Evolutionary conservation across 2,329 filamentous ascomycete species (phyloP), one percentile per base, ranked within the genome.

Genomic region (Pseudogymnoascus sp.): DNA sequence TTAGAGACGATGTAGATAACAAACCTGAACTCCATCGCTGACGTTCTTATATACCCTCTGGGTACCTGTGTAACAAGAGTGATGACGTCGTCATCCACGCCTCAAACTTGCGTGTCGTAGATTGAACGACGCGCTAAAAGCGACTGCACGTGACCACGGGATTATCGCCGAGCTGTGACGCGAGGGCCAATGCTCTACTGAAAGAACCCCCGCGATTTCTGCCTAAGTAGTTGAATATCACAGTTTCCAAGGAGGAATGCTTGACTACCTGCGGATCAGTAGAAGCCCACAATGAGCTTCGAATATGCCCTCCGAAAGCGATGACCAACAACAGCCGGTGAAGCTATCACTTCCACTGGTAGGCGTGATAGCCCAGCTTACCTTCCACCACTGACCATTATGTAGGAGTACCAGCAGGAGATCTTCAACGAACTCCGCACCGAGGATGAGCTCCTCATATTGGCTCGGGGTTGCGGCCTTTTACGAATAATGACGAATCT

Each of bases 401-500:
- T 21, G 12, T 66, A 89, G 86, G 82, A 92, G 81, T 99, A 96
- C 76, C 95, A 99, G 79, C 93, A 97, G 79, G 88, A 91, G 72
- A 86, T 97, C 71, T 97, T 97, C 79, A 91, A 90, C 75, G 90
- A 95, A 77, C 86, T 96, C 69, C 88, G 91, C 67, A 80, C 86
- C 66, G 90, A 97, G 78, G 95, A 99, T 89, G 89, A 96, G 76
- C 87, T 99, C 68, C 89, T 97, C 71, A 83, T 99, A 63, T 84
- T 97, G 63, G 95, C 93, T 45, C 90, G 91, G 62, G 95, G 95
- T 69, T 87, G 99, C 59, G 95, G 95, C 70, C 86, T 97, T 54
- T 85, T 97, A 74, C 91, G 92, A 69, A 85, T 99, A 64, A 84
- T 97, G 72, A 96, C 91, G n/a, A 99, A 97, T 74, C 84, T 99